These are phyloP conservation scores for Serendipita sp. DNA, from an alignment of 768 basidiomycete species.

Conservation along the genomic window DNA sequence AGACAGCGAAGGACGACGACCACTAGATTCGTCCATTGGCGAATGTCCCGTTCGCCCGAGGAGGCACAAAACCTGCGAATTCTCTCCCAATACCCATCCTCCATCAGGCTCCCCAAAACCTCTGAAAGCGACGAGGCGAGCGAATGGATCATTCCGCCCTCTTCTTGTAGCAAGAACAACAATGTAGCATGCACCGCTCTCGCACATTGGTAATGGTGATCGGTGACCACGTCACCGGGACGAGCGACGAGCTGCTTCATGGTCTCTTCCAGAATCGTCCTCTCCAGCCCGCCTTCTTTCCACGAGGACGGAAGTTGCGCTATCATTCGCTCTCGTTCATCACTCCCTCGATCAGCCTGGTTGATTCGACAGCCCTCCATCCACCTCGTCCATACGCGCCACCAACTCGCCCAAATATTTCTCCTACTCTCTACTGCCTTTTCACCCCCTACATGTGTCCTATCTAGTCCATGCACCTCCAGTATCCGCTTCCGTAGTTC, in stretches of 20 bases:
- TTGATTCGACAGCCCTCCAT: slow-evolving; percentile 66
- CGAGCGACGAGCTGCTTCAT: background rate
- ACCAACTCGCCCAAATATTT: slow-evolving; percentile 26
- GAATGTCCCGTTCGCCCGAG: slow-evolving; percentile 9
- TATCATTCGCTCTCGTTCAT: slow-evolving; percentile 30
- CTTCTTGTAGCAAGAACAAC: slow-evolving; percentile 24
- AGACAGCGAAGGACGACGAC: slow-evolving; percentile 38
- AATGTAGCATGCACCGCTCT: slow-evolving; percentile 22
- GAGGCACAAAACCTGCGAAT: slow-evolving; percentile 14
- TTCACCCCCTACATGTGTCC: too few relatives aligned
- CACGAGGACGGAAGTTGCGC: background rate
- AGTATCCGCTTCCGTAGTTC: slow-evolving; percentile 11
- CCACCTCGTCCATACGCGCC: slow-evolving; percentile 49
- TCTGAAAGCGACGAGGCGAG: background rate
- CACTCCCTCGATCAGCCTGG: slow-evolving; percentile 45
- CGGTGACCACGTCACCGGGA: background rate
- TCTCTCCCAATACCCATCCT: background rate
- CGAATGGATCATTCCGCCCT: background rate
- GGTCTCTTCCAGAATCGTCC: slow-evolving; percentile 5
- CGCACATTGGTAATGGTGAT: too few relatives aligned
- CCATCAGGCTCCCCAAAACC: background rate
- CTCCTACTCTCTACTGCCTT: slow-evolving; percentile 15
- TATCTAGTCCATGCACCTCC: slow-evolving; percentile 19
- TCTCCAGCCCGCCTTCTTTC: slow-evolving; percentile 4
- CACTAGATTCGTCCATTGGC: slow-evolving; percentile 19